Evolutionary conservation across 2,329 filamentous ascomycete genomes (phyloP).

Genomic region (Thielaviopsis euricoi): DNA sequence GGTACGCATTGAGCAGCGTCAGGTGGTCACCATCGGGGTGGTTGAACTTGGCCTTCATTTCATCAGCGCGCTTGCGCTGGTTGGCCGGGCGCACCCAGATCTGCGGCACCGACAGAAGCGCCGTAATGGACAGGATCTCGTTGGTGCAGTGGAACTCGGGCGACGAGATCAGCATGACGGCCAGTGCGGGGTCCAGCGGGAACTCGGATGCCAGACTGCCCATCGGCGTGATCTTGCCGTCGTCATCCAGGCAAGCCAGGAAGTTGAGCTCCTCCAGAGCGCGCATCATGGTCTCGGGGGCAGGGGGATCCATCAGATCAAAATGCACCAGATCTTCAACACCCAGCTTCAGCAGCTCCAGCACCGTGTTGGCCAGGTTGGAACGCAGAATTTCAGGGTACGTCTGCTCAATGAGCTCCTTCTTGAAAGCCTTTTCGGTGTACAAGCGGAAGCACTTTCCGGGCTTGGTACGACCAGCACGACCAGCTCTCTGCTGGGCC

Average conservation of each 20-base stretch:
- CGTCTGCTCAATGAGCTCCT: constrained; percentile 92
- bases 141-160: constrained; percentile 98
- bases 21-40: constrained; percentile 91
- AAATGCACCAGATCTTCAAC: constrained; percentile 95
- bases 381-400: constrained; percentile 92
- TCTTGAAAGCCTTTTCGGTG: constrained; percentile 90
- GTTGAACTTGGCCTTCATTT: constrained; percentile 90
- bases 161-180: constrained; percentile 94
- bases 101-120: constrained; percentile 84
- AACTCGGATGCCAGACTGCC: constrained; percentile 86
- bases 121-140: constrained; percentile 89
- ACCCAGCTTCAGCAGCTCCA: constrained; percentile 94
- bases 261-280: constrained; percentile 96
- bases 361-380: constrained; percentile 83
- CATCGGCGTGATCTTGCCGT: constrained; percentile 77
- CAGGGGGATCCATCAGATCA: constrained; percentile 95
- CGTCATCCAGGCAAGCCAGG: constrained; percentile 86
- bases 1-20: constrained; percentile 92
- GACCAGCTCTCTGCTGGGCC: constrained; percentile 91
- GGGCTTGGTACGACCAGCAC: constrained; percentile 94
- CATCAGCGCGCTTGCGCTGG: constrained; percentile 79
- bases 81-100: constrained; percentile 78
- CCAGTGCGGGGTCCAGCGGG: constrained; percentile 80
- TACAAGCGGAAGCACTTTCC: constrained; percentile 98
- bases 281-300: constrained; percentile 95